Conservation (phyloP, 2,329 filamentous ascomycete genomes). For the Lecanosticta acicola region DNA sequence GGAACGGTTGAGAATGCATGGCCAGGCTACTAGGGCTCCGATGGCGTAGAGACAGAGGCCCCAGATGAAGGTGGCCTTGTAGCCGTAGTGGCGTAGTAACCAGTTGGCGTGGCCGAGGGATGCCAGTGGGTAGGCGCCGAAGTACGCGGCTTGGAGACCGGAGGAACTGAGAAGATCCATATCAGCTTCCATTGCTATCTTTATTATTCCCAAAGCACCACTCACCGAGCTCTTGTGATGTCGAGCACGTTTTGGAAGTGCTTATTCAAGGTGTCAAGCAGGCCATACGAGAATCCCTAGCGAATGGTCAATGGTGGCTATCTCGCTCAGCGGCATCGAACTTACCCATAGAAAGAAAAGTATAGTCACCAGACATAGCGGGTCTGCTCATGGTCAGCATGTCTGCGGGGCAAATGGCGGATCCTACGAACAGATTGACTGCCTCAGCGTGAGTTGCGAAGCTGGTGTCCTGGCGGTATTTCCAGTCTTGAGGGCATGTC, state of each 20-base stretch:
- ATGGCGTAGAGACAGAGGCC: constrained; percentile 52
- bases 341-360: constrained; percentile 60
- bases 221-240: neutral
- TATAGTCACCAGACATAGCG: constrained; percentile 60
- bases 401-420: neutral
- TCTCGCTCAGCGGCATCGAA: too few relatives aligned
- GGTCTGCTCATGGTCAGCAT: constrained; percentile 28
- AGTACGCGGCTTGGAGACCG: constrained; percentile 47
- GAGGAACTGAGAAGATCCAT: constrained; percentile 34
- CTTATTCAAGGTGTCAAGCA: constrained; percentile 51
- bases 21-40: constrained; percentile 54
- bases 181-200: neutral
- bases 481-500: constrained; percentile 12
- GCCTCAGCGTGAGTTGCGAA: constrained; percentile 18
- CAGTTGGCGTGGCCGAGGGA: constrained; percentile 41
- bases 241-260: constrained; percentile 38
- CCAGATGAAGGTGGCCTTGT: constrained; percentile 44
- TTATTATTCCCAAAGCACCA: neutral
- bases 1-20: constrained; percentile 49
- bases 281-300: constrained; percentile 51
- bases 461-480: constrained; percentile 17
- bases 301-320: neutral
- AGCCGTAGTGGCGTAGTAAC: constrained; percentile 44
- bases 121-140: constrained; percentile 47
- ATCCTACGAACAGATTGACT: constrained; percentile 14